Evolutionary conservation across 2,329 filamentous ascomycete species (phyloP).

Genomic region (Ambrosiella cleistominuta): DNA sequence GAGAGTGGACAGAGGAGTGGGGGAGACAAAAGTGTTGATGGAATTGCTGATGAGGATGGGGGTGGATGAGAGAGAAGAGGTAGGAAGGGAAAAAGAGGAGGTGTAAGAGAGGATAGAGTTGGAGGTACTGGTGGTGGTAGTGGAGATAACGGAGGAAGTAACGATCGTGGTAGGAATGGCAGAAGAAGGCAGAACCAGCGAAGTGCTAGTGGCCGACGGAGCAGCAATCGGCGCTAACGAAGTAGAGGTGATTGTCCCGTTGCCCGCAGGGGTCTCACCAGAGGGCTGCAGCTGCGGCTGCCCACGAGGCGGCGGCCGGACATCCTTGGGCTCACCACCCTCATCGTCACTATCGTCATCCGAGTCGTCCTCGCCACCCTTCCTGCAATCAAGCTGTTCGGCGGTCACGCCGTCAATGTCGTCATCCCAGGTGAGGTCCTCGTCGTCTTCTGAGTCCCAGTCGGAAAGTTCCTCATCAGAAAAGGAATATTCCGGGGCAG

Average conservation of each 20-base stretch:
- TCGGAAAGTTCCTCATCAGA: constrained; percentile 5
- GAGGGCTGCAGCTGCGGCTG: neutral
- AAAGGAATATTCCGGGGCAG: neutral
- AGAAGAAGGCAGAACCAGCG: neutral
- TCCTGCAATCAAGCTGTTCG: neutral
- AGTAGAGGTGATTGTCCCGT: neutral
- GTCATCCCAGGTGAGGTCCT: constrained; percentile 5
- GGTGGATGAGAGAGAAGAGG: neutral
- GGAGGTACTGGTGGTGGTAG: neutral
- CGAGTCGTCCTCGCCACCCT: neutral
- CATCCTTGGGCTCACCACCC: neutral
- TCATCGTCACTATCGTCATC: neutral
- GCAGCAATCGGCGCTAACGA: neutral
- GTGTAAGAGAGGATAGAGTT: neutral
- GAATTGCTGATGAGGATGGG: constrained; percentile 6
- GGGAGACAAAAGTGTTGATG: neutral
- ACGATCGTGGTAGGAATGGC: neutral
- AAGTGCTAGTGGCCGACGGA: neutral
- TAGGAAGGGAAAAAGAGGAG: neutral
- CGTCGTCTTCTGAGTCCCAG: constrained; percentile 11
- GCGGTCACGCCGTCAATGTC: neutral
- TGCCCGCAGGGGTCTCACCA: neutral
- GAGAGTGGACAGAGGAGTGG: neutral
- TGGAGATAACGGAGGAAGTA: neutral
- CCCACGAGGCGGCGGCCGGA: neutral